Percentiles rank a stretch among this genome's conserved stretches.
phyloP scores from a whole-genome alignment of 768 basidiomycete genomes.

The Vararia minispora region DNA sequence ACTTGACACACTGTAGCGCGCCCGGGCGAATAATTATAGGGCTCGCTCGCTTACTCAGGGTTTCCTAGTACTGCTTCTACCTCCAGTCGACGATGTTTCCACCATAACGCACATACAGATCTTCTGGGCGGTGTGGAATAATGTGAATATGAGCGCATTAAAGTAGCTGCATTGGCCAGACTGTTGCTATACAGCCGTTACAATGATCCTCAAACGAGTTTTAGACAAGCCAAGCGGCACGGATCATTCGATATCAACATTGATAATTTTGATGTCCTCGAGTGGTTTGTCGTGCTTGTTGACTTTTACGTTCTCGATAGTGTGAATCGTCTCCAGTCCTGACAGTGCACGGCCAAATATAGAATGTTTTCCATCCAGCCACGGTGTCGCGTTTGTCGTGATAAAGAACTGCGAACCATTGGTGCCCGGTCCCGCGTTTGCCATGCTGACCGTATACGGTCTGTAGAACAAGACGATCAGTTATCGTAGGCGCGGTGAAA shows the following conservation, averaged over 20 bases:
- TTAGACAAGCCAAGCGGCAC: background rate
- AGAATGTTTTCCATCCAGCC: conserved; percentile 87
- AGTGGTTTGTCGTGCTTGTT: conserved; percentile 82
- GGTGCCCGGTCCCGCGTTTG: conserved; percentile 80
- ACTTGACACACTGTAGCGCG: too few species aligned
- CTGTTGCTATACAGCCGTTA: background rate
- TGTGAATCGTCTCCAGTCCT: conserved; percentile 83
- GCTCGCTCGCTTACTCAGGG: too few species aligned
- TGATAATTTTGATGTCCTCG: conserved; percentile 88
- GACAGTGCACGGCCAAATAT: conserved; percentile 86
- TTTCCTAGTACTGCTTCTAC: too few species aligned
- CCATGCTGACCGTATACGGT: conserved; percentile 95
- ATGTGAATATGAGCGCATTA: too few species aligned
- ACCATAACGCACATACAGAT: too few species aligned
- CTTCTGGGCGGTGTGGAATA: too few species aligned
- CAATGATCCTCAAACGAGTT: background rate
- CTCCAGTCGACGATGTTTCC: too few species aligned
- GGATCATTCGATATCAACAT: conserved; percentile 61
- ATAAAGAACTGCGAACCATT: conserved; percentile 99
- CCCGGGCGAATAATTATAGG: too few species aligned
- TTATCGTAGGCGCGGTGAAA: background rate
- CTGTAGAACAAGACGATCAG: conserved; percentile 26
- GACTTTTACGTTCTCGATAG: conserved; percentile 84
- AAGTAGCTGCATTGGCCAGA: too few species aligned
- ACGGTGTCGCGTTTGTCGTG: conserved; percentile 88